Base-by-base conservation (phyloP, 2,329 filamentous ascomycete species). In the Aspergillus sp. region DNA sequence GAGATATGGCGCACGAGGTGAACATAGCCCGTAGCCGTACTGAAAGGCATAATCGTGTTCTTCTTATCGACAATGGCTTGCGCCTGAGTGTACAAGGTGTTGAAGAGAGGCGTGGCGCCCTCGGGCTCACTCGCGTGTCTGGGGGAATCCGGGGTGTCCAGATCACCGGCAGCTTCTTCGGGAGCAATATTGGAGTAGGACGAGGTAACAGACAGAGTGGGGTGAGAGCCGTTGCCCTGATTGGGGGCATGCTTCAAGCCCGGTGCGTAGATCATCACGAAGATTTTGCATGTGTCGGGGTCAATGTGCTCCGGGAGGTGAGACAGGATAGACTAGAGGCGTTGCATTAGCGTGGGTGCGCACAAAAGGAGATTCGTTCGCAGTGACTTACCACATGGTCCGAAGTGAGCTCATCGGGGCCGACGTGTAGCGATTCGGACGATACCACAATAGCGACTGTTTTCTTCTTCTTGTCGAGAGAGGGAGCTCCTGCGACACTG, bases 401-500 rank as follows among this genome's bases (percentile, higher is more conserved):
- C 56, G 88, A 77, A 73, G 65, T 82, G 8, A 85, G 82, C 30
- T 75, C 73, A 20, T 76, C 73, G 38, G 84, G 82, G 41, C 84
- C 72, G 35, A 84, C 80, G 36, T 82, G 67, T 33, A 80, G 77
- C 20, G 82, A 77, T 64, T 94, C 89, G 3, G 92, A 90, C 51
- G 90, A 95, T 11, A 96, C 85, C 13, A 96, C 87, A 62, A 97
- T 83, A 7, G 86, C 91, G n/a, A 96, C 89, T 0, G 85, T 90
- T 77, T 86, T 94, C 64, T 84, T 83, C 62, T 79, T 81, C 64
- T 77, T 83, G 47, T 56, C 58, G 22, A 51, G 22, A 17, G 58
- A 49, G n/a, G 62, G 68, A 57, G 47, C 71, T 55, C 47, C 69
- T 62, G 60, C 67, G 56, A 52, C 70, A 53, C 53, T 68, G 62